Evolutionary conservation across 331 rosid species (phyloP), one percentile per base, ranked within the genome.

Genomic region (Quercus phellos): DNA sequence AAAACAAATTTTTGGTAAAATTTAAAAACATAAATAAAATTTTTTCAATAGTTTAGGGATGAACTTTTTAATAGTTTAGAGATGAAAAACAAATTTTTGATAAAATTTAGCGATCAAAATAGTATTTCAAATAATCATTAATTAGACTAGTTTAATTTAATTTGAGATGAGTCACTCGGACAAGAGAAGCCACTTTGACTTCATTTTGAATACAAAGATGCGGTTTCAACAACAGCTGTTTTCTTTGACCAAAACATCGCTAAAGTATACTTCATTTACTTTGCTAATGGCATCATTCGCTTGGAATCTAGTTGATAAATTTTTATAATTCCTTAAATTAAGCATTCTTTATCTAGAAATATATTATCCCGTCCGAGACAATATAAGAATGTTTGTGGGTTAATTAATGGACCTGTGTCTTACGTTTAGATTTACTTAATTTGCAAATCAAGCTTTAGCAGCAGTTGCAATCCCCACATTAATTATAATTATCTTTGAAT

Each of bases 81-180:
- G 0, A 8, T 8, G 0, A 8, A 38, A 38, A 38, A 38, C 0
- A 38, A 2, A 38, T 0, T 38, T 38, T 1, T 38, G 0, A 0
- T 38, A 38, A 38, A 7, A 38, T 38, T 8, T 7, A 38, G 3
- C 0, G 3, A 1, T 0, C 0, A 38, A 38, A 38, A 38, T 7
- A 38, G 4, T 11, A 46, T 46, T 46, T 46, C 2, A 46, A 2
- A 2, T 46, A 46, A 46, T 46, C 16, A 46, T 1, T 46, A 1
- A 46, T 46, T 46, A 13, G 12, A 9, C 14, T 3, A 19, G 9
- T 55, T 22, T 13, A 14, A 26, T 27, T 61, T 14, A 18, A 12
- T 14, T 61, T 14, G 68, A 61, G 4, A 61, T 27, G 1, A 6
- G 3, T 26, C 29, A 3, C 68, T 30, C 10, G 51, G 51, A 9